Evolutionary conservation across 495 filamentous ascomycete genomes (phyloP), one percentile per base, ranked within the genome.

Genomic region (Podospora tetraspora): DNA sequence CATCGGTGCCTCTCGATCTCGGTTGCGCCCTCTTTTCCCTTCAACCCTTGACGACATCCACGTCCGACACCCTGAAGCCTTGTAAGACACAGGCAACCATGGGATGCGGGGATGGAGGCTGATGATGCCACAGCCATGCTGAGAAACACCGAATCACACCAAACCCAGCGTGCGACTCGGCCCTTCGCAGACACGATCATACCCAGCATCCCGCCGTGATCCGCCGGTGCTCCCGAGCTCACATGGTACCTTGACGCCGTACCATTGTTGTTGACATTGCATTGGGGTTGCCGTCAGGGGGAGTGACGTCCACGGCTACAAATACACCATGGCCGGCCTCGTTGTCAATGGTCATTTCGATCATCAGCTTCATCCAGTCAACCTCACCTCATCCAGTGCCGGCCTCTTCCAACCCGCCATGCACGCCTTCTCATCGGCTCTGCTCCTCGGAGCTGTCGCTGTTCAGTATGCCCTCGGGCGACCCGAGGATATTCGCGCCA

Each of bases 401-500:
- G 67, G 71, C 59, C 69, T 81, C 72, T 65, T 78, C 67, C 69
- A 77, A 71, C 77, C 79, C 71, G 79, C 79, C 76, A 85, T 82
- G 79, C 71, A 78, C 62, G 67, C 72, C 62, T 67, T 84, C 69
- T 76, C 80, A 27, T 82, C 82, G 61, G 72, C 85, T 16, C 69
- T 85, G 32, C 72, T 85, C 61, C 70, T 82, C 30, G 81, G 83
- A 74, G 77, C 78, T 59, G 75, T 74, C 71, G 81, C 82, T 72
- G 74, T 84, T 25, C 83, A 84, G 72, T 72, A 79, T 12, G 78
- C 80, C 67, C 67, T 86, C 13, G 78, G 78, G 27, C 77, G 77
- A 16, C 82, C 81, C 11, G 75, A 80, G 21, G 69, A 68, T 25
- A 71, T 68, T 62, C 59, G 71, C 7, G 66, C 70, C 52, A 73